Conservation (phyloP, 1,284 basidiomycete genomes). For the Puccinia novopanici region DNA sequence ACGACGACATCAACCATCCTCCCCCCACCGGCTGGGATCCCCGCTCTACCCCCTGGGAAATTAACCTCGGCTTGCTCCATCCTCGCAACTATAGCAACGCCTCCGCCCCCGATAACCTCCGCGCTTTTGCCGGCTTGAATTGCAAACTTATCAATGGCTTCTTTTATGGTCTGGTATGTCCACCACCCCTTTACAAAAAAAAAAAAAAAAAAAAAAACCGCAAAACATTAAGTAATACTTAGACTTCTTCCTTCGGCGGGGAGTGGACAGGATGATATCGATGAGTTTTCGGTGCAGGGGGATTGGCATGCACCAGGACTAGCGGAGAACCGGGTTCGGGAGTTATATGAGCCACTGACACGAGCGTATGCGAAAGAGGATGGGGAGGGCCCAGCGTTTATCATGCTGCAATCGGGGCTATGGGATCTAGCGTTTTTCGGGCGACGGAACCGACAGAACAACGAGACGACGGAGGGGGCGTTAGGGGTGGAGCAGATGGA, state of each 20-base stretch:
- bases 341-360: conserved; percentile 55
- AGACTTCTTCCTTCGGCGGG: neutral
- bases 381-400: conserved; percentile 53
- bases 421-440: conserved; percentile 58
- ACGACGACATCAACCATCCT: conserved; percentile 17
- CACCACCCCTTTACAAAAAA: neutral
- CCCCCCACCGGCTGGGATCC: conserved; percentile 16
- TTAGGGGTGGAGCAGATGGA: conserved; percentile 53
- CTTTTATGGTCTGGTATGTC: conserved; percentile 55
- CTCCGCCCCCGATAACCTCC: conserved; percentile 32
- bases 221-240: too few relatives aligned
- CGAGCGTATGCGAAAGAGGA: conserved; percentile 52
- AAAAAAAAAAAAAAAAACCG: neutral
- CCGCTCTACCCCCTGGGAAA: conserved; percentile 37
- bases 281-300: conserved; percentile 55
- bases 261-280: conserved; percentile 53
- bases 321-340: conserved; percentile 55
- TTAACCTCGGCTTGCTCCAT: conserved; percentile 43
- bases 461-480: conserved; percentile 54
- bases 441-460: conserved; percentile 53
- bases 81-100: conserved; percentile 2
- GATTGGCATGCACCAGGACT: conserved; percentile 56
- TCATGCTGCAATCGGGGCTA: conserved; percentile 56
- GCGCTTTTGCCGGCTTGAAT: conserved; percentile 53
- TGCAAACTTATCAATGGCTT: conserved; percentile 55